Percentiles rank a stretch among this genome's conserved stretches.
Evolutionary conservation across 345 rosid genomes (phyloP).

Genomic region (Garcia nutans): DNA sequence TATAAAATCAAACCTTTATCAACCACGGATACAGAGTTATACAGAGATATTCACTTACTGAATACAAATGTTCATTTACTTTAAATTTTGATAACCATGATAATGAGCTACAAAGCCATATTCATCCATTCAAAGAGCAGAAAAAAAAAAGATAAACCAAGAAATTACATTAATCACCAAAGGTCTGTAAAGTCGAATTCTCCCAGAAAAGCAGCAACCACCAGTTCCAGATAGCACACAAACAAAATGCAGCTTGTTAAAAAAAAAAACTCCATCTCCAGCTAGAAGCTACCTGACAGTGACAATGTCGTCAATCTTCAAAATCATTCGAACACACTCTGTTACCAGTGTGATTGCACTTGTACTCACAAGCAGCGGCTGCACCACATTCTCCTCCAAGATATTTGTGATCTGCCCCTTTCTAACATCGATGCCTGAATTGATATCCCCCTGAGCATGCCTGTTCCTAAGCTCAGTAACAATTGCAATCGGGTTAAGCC

Average conservation of each 20-base stretch:
- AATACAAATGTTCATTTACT: not conserved
- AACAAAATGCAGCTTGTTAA: not conserved
- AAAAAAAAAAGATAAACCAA: no score
- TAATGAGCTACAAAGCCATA: not conserved
- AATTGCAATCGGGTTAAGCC: conserved; percentile 87
- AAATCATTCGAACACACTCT: conserved; percentile 95
- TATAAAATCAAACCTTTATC: no score
- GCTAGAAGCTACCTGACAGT: conserved; percentile 68
- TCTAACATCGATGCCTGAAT: conserved; percentile 94
- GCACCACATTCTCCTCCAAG: conserved; percentile 98
- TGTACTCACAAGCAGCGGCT: conserved; percentile 95
- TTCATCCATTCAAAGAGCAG: no score
- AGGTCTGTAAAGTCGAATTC: not conserved
- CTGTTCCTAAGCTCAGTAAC: conserved; percentile 98
- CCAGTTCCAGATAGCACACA: not conserved
- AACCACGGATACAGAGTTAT: not conserved
- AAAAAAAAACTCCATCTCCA: not conserved
- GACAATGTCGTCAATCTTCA: conserved; percentile 98
- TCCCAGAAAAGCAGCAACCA: not conserved
- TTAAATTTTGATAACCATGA: not conserved
- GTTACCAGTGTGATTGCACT: conserved; percentile 86
- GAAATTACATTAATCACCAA: not conserved
- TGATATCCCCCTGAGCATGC: conserved; percentile 95
- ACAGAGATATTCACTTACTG: not conserved
- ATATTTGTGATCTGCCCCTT: conserved; percentile 98